Evolutionary conservation across 768 basidiomycete species (phyloP).

Genomic region (Tylopilus felleus): DNA sequence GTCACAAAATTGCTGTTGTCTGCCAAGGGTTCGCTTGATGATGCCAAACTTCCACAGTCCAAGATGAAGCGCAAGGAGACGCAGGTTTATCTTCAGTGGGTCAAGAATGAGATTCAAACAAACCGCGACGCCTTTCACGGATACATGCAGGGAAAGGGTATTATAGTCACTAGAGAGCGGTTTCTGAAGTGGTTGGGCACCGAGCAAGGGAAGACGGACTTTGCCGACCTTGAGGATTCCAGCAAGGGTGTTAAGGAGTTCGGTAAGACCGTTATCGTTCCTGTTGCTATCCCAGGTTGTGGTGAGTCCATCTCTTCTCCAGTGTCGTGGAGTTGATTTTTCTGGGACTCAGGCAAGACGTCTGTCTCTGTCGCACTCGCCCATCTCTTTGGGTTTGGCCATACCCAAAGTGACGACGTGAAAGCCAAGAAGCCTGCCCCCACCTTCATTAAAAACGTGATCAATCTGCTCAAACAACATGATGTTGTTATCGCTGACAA

Average conservation of each 20-base stretch:
- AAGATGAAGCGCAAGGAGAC: conserved; percentile 80
- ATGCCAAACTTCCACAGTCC: conserved; percentile 49
- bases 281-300: conserved; percentile 89
- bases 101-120: conserved; percentile 65
- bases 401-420: conserved; percentile 93
- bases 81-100: conserved; percentile 77
- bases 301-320: conserved; percentile 47
- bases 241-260: conserved; percentile 28
- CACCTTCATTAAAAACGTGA: conserved; percentile 70
- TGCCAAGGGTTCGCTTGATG: conserved; percentile 30
- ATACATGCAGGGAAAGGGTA: conserved; percentile 73
- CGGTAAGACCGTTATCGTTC: conserved; percentile 81
- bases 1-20: conserved; percentile 75
- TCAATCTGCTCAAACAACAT: conserved; percentile 51
- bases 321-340: neutral
- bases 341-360: conserved; percentile 70
- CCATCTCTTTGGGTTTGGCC: conserved; percentile 81
- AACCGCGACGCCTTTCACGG: conserved; percentile 58
- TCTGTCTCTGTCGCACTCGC: conserved; percentile 73
- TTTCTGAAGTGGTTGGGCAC: conserved; percentile 69
- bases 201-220: conserved; percentile 40
- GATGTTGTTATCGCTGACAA: conserved; percentile 92
- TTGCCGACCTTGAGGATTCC: conserved; percentile 28
- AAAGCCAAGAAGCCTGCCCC: conserved; percentile 69
- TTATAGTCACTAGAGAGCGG: conserved; percentile 76